phyloP scores from a whole-genome alignment of 2,329 filamentous ascomycete species.

The Cylindrodendrum hubeiense region DNA sequence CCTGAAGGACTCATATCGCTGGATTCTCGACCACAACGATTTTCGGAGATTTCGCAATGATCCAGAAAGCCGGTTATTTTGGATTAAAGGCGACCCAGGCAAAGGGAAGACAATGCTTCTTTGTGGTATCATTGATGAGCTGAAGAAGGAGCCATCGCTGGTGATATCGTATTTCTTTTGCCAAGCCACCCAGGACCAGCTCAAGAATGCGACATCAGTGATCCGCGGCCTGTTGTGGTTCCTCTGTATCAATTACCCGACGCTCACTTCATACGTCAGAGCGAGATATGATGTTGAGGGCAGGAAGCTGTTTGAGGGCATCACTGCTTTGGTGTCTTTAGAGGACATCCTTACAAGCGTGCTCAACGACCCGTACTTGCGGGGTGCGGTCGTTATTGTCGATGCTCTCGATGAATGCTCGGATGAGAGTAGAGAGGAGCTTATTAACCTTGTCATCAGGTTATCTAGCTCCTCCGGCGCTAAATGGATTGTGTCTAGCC shows the following conservation, averaged over 20 bases:
- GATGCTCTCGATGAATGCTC: constrained; percentile 62
- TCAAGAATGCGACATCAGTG: constrained; percentile 56
- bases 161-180: constrained; percentile 56
- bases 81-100: constrained; percentile 52
- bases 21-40: constrained; percentile 46
- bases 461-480: constrained; percentile 20
- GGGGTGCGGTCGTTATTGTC: constrained; percentile 51
- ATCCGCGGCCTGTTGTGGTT: constrained; percentile 58
- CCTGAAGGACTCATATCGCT: constrained; percentile 43
- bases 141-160: not conserved
- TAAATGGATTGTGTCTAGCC: constrained; percentile 60
- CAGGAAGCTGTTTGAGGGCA: constrained; percentile 52
- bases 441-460: constrained; percentile 47
- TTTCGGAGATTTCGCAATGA: constrained; percentile 44
- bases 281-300: constrained; percentile 50
- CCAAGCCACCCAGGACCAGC: constrained; percentile 52
- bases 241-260: constrained; percentile 50
- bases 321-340: constrained; percentile 52
- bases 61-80: constrained; percentile 37
- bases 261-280: constrained; percentile 50
- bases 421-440: constrained; percentile 34
- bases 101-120: constrained; percentile 56
- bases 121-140: constrained; percentile 46
- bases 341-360: constrained; percentile 54
- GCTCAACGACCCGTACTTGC: constrained; percentile 37